phyloP scores from a whole-genome alignment of 352 stramenopile genomes.

The Globisporangium sylvaticum region DNA sequence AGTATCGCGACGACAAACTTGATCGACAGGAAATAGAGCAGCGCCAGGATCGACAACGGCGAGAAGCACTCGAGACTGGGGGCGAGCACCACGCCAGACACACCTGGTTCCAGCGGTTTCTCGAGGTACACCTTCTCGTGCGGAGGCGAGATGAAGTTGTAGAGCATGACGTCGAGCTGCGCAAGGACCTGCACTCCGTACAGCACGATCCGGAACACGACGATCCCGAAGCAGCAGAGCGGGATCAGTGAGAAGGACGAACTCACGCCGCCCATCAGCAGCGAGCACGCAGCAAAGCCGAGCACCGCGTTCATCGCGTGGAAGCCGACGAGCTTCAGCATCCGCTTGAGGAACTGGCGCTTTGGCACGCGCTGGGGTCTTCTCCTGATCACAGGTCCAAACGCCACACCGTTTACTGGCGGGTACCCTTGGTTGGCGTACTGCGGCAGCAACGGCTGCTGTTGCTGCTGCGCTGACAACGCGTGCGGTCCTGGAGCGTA shows the following conservation, averaged over 20 bases:
- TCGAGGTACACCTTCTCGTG: slow-evolving; percentile 8
- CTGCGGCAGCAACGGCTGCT: slow-evolving; percentile 3
- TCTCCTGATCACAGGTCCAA: neutral
- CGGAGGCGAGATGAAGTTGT: slow-evolving; percentile 50
- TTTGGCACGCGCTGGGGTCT: neutral
- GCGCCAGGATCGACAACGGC: slow-evolving; percentile 55
- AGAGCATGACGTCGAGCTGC: slow-evolving; percentile 49
- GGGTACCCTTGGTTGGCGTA: neutral
- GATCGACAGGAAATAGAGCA: slow-evolving; percentile 62
- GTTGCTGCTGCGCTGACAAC: neutral
- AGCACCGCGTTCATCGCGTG: slow-evolving; percentile 61
- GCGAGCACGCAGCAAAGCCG: slow-evolving; percentile 39
- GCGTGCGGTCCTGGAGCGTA: neutral
- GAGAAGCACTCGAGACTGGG: slow-evolving; percentile 50
- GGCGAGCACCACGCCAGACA: slow-evolving; percentile 22
- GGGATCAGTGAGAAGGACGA: slow-evolving; percentile 49
- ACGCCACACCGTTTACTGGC: neutral
- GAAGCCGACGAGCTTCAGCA: slow-evolving; percentile 27
- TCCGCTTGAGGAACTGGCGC: neutral
- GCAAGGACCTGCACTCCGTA: slow-evolving; percentile 45
- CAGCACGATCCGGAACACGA: slow-evolving; percentile 63
- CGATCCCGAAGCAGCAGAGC: slow-evolving; percentile 60
- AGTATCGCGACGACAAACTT: slow-evolving; percentile 49
- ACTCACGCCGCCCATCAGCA: slow-evolving; percentile 46
- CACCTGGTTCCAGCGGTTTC: neutral